Percentiles rank a stretch among this genome's conserved stretches.
phyloP scores from a whole-genome alignment of 2,329 filamentous ascomycete species.

The Cryphonectria radicalis region DNA sequence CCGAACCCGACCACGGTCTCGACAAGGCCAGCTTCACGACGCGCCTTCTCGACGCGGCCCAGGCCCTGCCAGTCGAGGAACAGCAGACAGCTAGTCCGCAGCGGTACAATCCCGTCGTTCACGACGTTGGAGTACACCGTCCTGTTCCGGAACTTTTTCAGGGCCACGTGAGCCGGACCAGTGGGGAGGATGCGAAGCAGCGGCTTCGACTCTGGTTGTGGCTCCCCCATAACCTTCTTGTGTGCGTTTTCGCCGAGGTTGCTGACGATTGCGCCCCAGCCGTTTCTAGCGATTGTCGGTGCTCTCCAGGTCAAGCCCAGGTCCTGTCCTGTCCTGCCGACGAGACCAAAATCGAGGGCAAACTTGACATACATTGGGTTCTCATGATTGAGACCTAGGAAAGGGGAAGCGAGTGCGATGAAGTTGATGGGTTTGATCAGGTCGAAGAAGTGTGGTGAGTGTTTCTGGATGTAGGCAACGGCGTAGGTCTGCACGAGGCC shows the following conservation, averaged over 20 bases:
- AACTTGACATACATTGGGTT: slow-evolving; percentile 98
- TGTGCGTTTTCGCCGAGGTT: slow-evolving; percentile 74
- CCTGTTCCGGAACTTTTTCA: slow-evolving; percentile 86
- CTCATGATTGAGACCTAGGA: slow-evolving; percentile 92
- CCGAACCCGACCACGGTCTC: slow-evolving; percentile 93
- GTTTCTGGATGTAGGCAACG: slow-evolving; percentile 94
- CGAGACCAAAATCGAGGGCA: slow-evolving; percentile 91
- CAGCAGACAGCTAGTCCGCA: slow-evolving; percentile 92
- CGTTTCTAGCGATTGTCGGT: slow-evolving; percentile 80
- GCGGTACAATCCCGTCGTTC: slow-evolving; percentile 94
- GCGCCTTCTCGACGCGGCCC: slow-evolving; percentile 90
- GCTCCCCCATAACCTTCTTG: slow-evolving; percentile 60
- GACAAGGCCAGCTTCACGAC: slow-evolving; percentile 87
- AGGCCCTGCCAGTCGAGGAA: slow-evolving; percentile 97
- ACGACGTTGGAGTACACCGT: slow-evolving; percentile 97
- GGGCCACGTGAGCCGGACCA: slow-evolving; percentile 83
- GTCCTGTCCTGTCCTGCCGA: slow-evolving; percentile 95
- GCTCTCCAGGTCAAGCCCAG: slow-evolving; percentile 92
- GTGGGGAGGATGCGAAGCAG: slow-evolving; percentile 87
- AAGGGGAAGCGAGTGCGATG: slow-evolving; percentile 82
- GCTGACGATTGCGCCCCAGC: slow-evolving; percentile 86
- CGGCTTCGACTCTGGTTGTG: slow-evolving; percentile 83
- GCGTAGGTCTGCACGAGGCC: slow-evolving; percentile 92
- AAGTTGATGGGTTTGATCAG: slow-evolving; percentile 89
- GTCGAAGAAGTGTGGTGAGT: slow-evolving; percentile 89